Evolutionary conservation across 768 basidiomycete species (phyloP).

Genomic region (Termitomyces sp.): DNA sequence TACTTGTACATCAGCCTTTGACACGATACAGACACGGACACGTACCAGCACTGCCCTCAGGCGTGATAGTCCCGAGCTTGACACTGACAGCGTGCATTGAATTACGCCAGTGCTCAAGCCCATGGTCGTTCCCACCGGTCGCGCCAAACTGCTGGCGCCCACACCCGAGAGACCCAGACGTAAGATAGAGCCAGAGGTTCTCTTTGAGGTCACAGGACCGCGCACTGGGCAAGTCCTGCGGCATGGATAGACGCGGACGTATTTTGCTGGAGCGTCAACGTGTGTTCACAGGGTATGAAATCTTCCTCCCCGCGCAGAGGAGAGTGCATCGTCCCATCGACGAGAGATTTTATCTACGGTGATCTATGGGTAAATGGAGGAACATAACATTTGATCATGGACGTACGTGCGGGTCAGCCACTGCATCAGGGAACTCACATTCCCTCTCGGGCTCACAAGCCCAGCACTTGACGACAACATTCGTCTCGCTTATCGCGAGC

Average conservation of each 20-base stretch:
- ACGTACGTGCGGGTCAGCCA: slow-evolving; percentile 28
- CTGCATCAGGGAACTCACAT: slow-evolving; percentile 34
- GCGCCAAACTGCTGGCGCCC: slow-evolving; percentile 84
- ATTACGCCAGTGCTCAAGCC: slow-evolving; percentile 66
- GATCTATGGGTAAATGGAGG: neutral
- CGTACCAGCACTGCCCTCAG: slow-evolving; percentile 86
- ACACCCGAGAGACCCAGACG: slow-evolving; percentile 86
- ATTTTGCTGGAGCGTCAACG: slow-evolving; percentile 38
- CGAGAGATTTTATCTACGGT: slow-evolving; percentile 40
- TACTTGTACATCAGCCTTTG: slow-evolving; percentile 16
- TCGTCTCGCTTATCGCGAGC: slow-evolving; percentile 69
- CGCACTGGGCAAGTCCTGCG: slow-evolving; percentile 75
- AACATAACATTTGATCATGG: neutral
- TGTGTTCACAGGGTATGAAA: slow-evolving; percentile 81
- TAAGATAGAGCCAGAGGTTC: slow-evolving; percentile 94
- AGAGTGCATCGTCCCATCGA: slow-evolving; percentile 74
- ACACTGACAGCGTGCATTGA: slow-evolving; percentile 79
- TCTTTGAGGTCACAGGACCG: slow-evolving; percentile 78
- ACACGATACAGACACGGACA: neutral
- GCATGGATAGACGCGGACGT: slow-evolving; percentile 41
- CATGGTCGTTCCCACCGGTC: slow-evolving; percentile 84
- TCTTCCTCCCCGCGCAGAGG: slow-evolving; percentile 92
- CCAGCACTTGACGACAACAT: slow-evolving; percentile 71
- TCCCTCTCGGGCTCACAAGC: slow-evolving; percentile 52
- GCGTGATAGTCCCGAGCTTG: slow-evolving; percentile 94